Conservation (phyloP, 2,329 filamentous ascomycete species). For the Stemphylium lycopersici region DNA sequence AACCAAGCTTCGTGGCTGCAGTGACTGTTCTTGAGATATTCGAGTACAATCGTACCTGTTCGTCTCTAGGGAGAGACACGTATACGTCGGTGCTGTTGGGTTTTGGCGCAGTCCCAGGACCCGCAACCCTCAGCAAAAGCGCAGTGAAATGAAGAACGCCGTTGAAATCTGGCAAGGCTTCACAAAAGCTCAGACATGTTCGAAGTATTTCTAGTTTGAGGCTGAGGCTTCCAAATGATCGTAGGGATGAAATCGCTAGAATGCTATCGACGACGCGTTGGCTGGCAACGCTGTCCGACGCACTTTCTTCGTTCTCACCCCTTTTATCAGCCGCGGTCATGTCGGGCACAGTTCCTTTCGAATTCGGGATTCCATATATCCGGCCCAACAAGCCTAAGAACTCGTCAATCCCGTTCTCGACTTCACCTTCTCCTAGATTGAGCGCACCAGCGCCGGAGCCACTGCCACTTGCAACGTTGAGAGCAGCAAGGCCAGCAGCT, state of each 20-base stretch:
- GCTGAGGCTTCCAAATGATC: constrained; percentile 74
- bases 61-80: constrained; percentile 75
- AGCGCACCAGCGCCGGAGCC: constrained; percentile 82
- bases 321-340: constrained; percentile 9
- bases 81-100: constrained; percentile 70
- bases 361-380: constrained; percentile 52
- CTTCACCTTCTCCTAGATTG: constrained; percentile 53
- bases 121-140: constrained; percentile 80
- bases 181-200: constrained; percentile 91
- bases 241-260: constrained; percentile 58
- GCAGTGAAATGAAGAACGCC: constrained; percentile 89
- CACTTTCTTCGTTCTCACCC: constrained; percentile 7
- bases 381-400: constrained; percentile 50
- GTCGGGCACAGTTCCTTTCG: constrained; percentile 27
- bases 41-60: constrained; percentile 81
- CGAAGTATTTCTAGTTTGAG: constrained; percentile 87
- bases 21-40: constrained; percentile 85
- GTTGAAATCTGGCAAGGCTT: constrained; percentile 88
- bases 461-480: constrained; percentile 57
- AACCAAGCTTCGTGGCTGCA: constrained; percentile 76
- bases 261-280: constrained; percentile 58
- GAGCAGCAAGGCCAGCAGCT: constrained; percentile 79
- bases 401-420: constrained; percentile 49
- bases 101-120: constrained; percentile 76
- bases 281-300: constrained; percentile 43